phyloP scores from a whole-genome alignment of 129 eudicot species.

The Rutidosis leptorrhynchoides region DNA sequence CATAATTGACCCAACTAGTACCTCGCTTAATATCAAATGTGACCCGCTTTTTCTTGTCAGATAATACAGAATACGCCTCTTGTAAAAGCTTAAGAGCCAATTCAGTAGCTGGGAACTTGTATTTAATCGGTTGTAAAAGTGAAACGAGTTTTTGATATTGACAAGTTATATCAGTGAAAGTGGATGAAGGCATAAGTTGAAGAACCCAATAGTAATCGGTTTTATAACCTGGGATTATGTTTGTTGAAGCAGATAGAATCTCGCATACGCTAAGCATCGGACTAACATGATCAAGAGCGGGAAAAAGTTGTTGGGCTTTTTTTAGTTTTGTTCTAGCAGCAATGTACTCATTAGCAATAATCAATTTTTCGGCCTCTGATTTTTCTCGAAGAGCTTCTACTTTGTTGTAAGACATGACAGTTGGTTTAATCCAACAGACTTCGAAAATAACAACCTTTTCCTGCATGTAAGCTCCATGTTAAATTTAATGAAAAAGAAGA shows the following conservation, averaged over 20 bases:
- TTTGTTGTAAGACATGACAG: conserved; percentile 38
- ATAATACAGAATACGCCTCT: no score
- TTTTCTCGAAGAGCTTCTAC: conserved; percentile 52
- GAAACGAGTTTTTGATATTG: no score
- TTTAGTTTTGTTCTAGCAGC: conserved; percentile 49
- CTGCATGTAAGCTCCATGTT: conserved; percentile 21
- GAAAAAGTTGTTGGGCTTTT: conserved; percentile 51
- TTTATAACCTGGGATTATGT: conserved; percentile 40
- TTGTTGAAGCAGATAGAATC: conserved; percentile 44
- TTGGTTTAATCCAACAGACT: neutral
- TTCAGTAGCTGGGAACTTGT: no score
- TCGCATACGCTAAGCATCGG: conserved; percentile 58
- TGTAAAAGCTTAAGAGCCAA: conserved; percentile 49
- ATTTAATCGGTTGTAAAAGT: no score
- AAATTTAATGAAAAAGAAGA: neutral
- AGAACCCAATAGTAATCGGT: conserved; percentile 68
- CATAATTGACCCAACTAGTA: no score
- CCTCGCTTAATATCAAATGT: no score
- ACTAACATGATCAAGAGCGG: conserved; percentile 39
- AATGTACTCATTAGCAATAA: conserved; percentile 37
- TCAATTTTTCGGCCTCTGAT: conserved; percentile 49
- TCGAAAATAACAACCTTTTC: neutral
- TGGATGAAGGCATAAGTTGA: conserved; percentile 48
- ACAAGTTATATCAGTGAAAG: conserved; percentile 33
- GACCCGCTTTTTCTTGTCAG: no score